Evolutionary conservation across 1,284 basidiomycete species (phyloP), one percentile per base, ranked within the genome.

Genomic region (Ganoderma sp.): DNA sequence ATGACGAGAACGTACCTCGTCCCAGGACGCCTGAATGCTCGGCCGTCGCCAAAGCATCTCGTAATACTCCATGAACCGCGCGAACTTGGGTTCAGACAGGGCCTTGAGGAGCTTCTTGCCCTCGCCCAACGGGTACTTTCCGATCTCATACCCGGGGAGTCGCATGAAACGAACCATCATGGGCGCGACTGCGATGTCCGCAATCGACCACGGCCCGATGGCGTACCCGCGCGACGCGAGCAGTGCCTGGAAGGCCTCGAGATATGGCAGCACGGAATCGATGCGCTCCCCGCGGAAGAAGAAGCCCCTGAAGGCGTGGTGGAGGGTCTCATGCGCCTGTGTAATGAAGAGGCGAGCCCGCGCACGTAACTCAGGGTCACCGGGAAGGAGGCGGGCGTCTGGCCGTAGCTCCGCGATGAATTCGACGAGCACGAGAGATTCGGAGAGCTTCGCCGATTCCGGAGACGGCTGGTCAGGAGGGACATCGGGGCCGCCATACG

Each of bases 281-380:
- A 81, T 77, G 17, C 86, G 88, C 1, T 79, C 78, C 12, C 76
- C 52, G n/a, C 82, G 61, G 65, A 84, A 80, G 57, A 81, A 64
- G 58, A 74, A 75, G 17, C 65, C 63, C 59, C 67, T 63, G 61
- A 71, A 71, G 41, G 77, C 83, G 0, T 84, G 80, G 32, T 77
- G 60, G 64, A 87, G 77, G 67, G 84, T 85, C 66, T 79, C 84
- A 9, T 81, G 79, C 41, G 85, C 79, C 2, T 80, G 78, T 60
- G 90, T 87, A 69, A 87, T 85, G 79, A 90, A 88, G 75, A 88
- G 86, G 8, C 89, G 85, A 3, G 82, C 85, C 64, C 82, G 81
- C 8, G 89, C 89, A 43, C 87, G 85, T 8, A 77, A 73, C 34
- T 87, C 81, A 0, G 88, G 85, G 73, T 88, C 83, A 12, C 79